Evolutionary conservation across 176 grass and related monocot genomes (phyloP).

Genomic region (Carex cristatella): DNA sequence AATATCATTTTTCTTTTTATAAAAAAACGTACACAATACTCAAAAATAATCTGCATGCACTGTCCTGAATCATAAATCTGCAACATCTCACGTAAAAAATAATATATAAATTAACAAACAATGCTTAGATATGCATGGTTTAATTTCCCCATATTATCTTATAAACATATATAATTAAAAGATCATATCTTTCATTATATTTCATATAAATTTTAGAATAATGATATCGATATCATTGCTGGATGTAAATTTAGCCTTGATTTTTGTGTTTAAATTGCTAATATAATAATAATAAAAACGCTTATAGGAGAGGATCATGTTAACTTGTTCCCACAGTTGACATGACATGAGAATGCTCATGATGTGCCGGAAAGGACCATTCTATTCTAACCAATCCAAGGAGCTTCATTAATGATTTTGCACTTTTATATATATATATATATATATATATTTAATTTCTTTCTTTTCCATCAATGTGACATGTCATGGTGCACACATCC

Average conservation of each 20-base stretch:
- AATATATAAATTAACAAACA: too few species aligned
- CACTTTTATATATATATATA: not conserved
- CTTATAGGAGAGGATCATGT: not conserved
- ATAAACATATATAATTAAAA: not conserved
- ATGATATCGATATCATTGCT: not conserved
- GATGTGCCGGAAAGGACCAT: constrained; percentile 30
- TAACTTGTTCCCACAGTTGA: not conserved
- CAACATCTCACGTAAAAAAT: too few species aligned
- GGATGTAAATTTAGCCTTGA: not conserved
- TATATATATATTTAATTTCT: too few species aligned
- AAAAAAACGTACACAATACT: too few species aligned
- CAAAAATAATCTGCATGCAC: too few species aligned
- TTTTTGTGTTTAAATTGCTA: too few species aligned
- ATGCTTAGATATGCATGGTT: too few species aligned
- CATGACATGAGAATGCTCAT: constrained; percentile 28
- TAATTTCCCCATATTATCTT: too few species aligned
- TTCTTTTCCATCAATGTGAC: not conserved
- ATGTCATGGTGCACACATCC: not conserved
- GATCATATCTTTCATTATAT: not conserved
- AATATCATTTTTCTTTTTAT: too few species aligned
- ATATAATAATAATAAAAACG: not conserved
- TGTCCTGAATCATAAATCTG: too few species aligned
- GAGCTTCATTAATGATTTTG: constrained; percentile 25
- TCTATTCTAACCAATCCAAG: constrained; percentile 21
- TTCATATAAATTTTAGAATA: not conserved